Evolutionary conservation across 352 stramenopile species (phyloP), one percentile per base, ranked within the genome.

Genomic region (Pythium brachiatum): DNA sequence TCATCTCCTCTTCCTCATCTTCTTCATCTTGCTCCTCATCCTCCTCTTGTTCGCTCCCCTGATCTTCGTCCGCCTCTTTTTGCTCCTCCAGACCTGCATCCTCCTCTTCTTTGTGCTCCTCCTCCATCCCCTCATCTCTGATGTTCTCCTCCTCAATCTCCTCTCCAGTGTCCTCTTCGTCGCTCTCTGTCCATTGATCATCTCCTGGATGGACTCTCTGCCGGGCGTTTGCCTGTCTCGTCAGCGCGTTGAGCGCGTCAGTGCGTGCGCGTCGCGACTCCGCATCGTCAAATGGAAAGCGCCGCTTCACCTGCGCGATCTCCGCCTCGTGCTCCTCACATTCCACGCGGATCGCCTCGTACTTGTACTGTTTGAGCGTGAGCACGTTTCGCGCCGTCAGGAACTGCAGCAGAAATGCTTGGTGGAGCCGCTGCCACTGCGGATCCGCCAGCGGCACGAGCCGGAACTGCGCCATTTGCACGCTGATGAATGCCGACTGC

Each of bases 401-500:
- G 38, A 23, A 46, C 16, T 46, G 12, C 1, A 23, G 38, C 38
- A 46, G 38, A 21, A 46, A 20, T 15, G 13, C 38, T 18, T 46
- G 38, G 7, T 18, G 18, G 11, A 46, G 38, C 16, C 38, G 41
- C 20, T 26, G 41, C 38, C 38, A 48, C 41, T 48, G 41, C 18
- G 41, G 41, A 48, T 7, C 41, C n/a, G 16, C 41, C n/a, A 27
- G 41, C 7, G 41, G n/a, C 5, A 48, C 8, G 41, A 27, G n/a
- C 41, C 41, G 41, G 41, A 48, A 48, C 20, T 16, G 41, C 41
- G 41, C 41, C 41, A 48, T 48, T 48, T 48, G 41, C 18, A 48
- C 3, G 20, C 41, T 20, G 41, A 48, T 48, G n/a, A 27, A 48
- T 18, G 41, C 20, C 41, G 20, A 48, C n/a, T 48, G 41, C 7